Conservation (phyloP, 2,329 filamentous ascomycete genomes). For the Pseudogymnoascus destructans region DNA sequence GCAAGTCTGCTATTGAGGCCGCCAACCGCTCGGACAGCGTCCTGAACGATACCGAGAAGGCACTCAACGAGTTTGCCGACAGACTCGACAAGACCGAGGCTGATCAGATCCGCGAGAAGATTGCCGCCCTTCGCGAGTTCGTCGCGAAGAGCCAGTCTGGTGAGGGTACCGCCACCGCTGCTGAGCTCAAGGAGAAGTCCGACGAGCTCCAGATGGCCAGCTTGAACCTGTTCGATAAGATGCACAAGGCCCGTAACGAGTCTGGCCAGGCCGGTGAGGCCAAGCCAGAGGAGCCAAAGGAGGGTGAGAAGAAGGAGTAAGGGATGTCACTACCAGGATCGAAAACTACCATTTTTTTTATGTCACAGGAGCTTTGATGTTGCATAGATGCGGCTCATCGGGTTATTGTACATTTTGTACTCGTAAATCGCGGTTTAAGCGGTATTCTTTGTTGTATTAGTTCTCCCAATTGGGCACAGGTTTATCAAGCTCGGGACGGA, state of each 20-base stretch:
- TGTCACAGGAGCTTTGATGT: slow-evolving; percentile 21
- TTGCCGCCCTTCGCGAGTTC: slow-evolving; percentile 69
- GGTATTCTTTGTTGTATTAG: slow-evolving; percentile 26
- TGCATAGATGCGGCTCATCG: slow-evolving; percentile 25
- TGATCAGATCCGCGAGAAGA: slow-evolving; percentile 90
- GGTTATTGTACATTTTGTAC: slow-evolving; percentile 24
- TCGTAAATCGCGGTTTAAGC: slow-evolving; percentile 26
- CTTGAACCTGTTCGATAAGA: slow-evolving; percentile 98
- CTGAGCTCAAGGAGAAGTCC: slow-evolving; percentile 96
- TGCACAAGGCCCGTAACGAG: slow-evolving; percentile 88
- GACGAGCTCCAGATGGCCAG: slow-evolving; percentile 94
- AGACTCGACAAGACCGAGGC: slow-evolving; percentile 94
- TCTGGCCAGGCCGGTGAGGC: slow-evolving; percentile 37
- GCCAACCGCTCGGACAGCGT: slow-evolving; percentile 96
- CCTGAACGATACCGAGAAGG: slow-evolving; percentile 95
- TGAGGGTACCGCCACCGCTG: slow-evolving; percentile 72
- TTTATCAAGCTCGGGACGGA: slow-evolving; percentile 24
- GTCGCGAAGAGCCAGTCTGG: slow-evolving; percentile 90
- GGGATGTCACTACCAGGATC: slow-evolving; percentile 20
- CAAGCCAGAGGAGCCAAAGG: slow-evolving; percentile 33
- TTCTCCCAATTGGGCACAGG: slow-evolving; percentile 16
- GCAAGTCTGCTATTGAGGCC: slow-evolving; percentile 87
- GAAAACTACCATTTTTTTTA: slow-evolving; percentile 17
- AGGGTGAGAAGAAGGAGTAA: slow-evolving; percentile 60
- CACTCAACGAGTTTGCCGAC: slow-evolving; percentile 90